These are phyloP conservation scores for Hymenoscyphus fructigenus DNA, from an alignment of 2,329 filamentous ascomycete species.

Conservation along the genomic window DNA sequence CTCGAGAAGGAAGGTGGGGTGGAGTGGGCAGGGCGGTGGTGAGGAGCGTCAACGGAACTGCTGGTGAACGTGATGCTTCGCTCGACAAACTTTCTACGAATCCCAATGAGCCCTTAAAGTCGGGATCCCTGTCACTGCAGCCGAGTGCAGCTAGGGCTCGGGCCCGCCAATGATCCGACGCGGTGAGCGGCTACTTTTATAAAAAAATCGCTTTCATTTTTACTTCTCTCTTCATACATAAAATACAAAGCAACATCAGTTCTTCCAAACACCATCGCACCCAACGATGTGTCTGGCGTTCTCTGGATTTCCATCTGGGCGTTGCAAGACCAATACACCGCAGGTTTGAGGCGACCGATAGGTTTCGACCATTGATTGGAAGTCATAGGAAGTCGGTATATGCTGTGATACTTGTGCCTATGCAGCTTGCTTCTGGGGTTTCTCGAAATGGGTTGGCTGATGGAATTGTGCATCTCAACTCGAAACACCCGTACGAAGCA, in stretches of 20 bases:
- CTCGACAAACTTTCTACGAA: not conserved
- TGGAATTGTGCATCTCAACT: not conserved
- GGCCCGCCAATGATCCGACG: not conserved
- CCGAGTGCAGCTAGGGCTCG: not conserved
- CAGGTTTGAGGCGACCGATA: conserved; percentile 40
- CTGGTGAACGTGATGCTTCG: not conserved
- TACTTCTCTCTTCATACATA: conserved; percentile 8
- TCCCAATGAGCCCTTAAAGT: not conserved
- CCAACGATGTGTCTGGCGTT: conserved; percentile 33
- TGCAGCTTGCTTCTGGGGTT: conserved; percentile 1
- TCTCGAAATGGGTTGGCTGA: not conserved
- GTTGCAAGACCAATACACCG: conserved; percentile 37
- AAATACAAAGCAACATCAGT: conserved; percentile 32
- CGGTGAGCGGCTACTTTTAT: not conserved
- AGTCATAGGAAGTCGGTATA: conserved; percentile 38
- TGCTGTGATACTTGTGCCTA: not conserved
- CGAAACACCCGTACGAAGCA: not conserved
- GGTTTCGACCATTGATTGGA: conserved; percentile 36
- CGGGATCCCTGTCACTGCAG: not conserved
- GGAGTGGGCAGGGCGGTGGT: not conserved
- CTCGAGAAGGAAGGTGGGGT: conserved; percentile 14
- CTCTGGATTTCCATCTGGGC: conserved; percentile 29
- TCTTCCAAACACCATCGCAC: conserved; percentile 32
- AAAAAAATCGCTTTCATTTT: not conserved
- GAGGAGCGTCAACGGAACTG: not conserved